Evolutionary conservation across 176 grass and related monocot species (phyloP).

Genomic region (Oryza meridionalis): DNA sequence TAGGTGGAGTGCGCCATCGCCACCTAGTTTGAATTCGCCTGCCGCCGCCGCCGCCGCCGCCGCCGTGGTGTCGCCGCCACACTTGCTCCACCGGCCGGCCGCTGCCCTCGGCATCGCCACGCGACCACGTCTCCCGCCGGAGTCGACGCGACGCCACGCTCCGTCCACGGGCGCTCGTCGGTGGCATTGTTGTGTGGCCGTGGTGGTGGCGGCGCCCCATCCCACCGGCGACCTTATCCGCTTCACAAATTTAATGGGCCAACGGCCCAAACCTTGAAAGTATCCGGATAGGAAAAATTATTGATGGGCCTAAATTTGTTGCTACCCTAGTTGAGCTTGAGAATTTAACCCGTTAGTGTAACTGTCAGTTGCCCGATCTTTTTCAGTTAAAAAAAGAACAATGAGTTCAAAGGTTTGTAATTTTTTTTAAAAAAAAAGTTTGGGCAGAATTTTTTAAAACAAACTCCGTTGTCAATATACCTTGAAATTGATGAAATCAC

Average conservation of each 20-base stretch:
- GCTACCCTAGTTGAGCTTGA: not conserved
- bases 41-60: not conserved
- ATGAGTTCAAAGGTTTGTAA: no score
- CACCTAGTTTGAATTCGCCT: not conserved
- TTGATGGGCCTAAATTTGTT: no score
- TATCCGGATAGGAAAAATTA: not conserved
- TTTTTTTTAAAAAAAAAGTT: no score
- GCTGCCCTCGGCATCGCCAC: not conserved
- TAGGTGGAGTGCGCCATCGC: not conserved
- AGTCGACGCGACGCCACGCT: not conserved
- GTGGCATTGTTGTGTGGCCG: not conserved
- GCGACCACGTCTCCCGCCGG: not conserved
- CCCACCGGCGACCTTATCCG: not conserved
- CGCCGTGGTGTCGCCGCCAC: not conserved
- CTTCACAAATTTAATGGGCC: not conserved
- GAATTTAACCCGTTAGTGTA: not conserved
- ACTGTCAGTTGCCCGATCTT: not conserved
- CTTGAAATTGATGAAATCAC: no score
- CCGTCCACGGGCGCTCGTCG: not conserved
- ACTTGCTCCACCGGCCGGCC: not conserved
- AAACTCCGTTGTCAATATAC: no score
- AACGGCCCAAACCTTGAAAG: not conserved
- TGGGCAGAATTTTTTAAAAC: no score
- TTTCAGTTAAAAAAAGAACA: no score
- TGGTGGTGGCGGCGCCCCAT: not conserved